Base-by-base conservation (phyloP, 768 basidiomycete species). In the Lepiota brunneoincarnata region DNA sequence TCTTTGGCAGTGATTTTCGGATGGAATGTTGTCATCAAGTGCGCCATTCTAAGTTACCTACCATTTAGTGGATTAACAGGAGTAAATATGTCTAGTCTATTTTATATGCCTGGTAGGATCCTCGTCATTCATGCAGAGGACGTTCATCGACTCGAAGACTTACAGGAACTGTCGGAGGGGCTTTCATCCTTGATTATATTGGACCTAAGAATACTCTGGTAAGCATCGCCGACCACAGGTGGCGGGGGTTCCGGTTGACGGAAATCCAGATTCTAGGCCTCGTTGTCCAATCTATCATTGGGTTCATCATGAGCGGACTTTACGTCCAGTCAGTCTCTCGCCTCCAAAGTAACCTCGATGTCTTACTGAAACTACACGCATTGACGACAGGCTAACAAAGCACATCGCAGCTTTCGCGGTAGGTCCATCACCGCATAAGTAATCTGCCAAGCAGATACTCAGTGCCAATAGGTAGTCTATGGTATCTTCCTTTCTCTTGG, bases 401-500 rank as follows among this genome's bases (percentile, higher is more conserved):
- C 23, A 28, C 15, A 45, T 28, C 21, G 31, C 31, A 1, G 31
- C 31, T 9, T 28, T 28, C 6, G 31, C 24, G 11, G 34, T 48
- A n/a, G 14, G 24, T 15, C 14, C 11, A 34, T 10, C 6, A 28
- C 31, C 7, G 11, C 31, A 9, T 24, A 31, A 18, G 6, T 35
- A 36, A 6, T 36, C 7, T 21, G 5, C 7, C 15, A 10, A 46
- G 5, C 23, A 1, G n/a, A 11, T 11, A 47, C 10, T 31, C 6
- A 6, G 28, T 36, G 1, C 3, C 35, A n/a, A n/a, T 34, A 84
- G 81, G 82, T 94, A 23, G 72, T 96, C 9, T 96, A 96, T 61
- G 94, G 93, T 15, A 81, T 96, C 43, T 96, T 96, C 79, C 65
- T 95, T 61, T 84, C 82, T 61, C 87, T 93, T 49, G 94, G 94